A percentile compares a stretch with the other conserved stretches of the same genome.
These are phyloP conservation scores for Lachnellula subtilissima DNA, from an alignment of 2,329 filamentous ascomycete species.

Conservation along the genomic window DNA sequence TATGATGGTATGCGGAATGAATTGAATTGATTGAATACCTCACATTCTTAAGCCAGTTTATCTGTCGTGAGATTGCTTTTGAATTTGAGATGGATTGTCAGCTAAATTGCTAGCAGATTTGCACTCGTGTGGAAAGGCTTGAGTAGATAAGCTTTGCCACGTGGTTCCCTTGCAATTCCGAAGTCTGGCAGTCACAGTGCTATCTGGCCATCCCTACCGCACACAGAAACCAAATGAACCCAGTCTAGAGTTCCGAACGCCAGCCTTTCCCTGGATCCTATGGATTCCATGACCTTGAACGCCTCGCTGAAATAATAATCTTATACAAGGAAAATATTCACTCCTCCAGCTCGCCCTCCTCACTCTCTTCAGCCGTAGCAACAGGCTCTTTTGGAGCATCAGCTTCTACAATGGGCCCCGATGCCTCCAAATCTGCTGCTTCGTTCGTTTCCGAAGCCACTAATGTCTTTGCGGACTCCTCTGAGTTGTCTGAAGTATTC, in stretches of 20 bases:
- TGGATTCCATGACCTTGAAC: not conserved
- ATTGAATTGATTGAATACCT: not conserved
- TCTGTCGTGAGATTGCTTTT: not conserved
- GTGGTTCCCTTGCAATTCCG: not conserved
- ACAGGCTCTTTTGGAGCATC: not conserved
- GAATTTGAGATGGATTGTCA: not conserved
- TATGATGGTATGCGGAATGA: not conserved
- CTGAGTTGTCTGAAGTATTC: slow-evolving; percentile 6
- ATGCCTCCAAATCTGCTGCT: no score
- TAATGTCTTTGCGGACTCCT: not conserved
- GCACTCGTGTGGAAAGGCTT: not conserved
- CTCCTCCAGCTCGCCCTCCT: slow-evolving; percentile 25
- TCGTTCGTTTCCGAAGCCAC: not conserved
- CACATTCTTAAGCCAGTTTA: no score
- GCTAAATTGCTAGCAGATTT: not conserved
- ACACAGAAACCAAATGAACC: not conserved
- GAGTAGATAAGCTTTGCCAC: not conserved
- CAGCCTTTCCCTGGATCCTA: not conserved
- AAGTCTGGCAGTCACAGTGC: not conserved
- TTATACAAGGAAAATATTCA: not conserved
- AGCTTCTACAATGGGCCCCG: not conserved
- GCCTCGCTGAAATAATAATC: slow-evolving; percentile 7
- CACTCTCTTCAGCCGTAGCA: slow-evolving; percentile 13
- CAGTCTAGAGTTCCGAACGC: not conserved
- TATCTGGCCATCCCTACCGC: no score